Evolutionary conservation across 1,139 yeast genomes (phyloP), one percentile per base, ranked within the genome.

Genomic region (Wickerhamomyces sp.): DNA sequence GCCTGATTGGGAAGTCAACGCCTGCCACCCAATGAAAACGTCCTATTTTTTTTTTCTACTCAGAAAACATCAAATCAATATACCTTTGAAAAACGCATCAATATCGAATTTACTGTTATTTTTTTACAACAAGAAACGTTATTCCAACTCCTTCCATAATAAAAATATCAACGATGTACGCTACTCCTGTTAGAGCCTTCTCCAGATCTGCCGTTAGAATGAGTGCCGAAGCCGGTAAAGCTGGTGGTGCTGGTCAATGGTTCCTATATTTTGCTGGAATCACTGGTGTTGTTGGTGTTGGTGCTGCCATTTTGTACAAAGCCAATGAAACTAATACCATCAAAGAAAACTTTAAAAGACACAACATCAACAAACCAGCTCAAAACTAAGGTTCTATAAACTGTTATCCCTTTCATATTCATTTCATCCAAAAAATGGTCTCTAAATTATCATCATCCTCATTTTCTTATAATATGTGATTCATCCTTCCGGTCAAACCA

Each of bases 151-250:
- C 23, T 18, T 18, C 23, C 23, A 18, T 18, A 18, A 18, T 18
- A 18, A 18, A 18, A 18, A 18, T 18, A 18, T 5, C 23, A 18
- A 29, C 31, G 43, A 57, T 58, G 62, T 51, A 46, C 53, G 57
- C 60, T 45, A 53, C 62, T 35, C 44, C 51, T 13, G 52, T 48
- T 41, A 57, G 58, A 55, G 36, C 55, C 41, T 58, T 58, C 55
- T 51, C 53, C 46, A 49, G 49, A 50, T 50, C 62, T 23, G 48
- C 50, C 38, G 47, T 47, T 42, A 54, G 58, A 51, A 37, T 55
- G 44, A 53, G 43, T 43, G 57, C 55, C 27, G 41, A 45, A 15
- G 48, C 52, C 26, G 36, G 31, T 10, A 39, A 39, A 31, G 11
- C 55, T 7, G 55, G 55, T 44, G 54, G 51, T 31, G 41, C 44